These are phyloP conservation scores for Climacium dendroides DNA, from an alignment of 225 moss, liverwort and hornwort species.

Conservation along the genomic window DNA sequence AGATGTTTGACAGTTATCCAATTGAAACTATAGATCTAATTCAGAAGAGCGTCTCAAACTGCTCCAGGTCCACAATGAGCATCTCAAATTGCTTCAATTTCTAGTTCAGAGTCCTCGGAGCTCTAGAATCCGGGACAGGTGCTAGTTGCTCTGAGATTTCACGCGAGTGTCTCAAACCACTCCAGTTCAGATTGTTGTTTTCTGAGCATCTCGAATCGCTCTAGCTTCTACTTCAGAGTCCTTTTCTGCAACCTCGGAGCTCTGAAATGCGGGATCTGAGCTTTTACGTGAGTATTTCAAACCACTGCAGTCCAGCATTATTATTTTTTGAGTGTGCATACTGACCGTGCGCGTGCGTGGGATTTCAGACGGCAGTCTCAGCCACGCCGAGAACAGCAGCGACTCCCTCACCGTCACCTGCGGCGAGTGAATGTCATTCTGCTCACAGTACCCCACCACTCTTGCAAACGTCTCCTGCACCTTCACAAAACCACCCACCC, in stretches of 20 bases:
- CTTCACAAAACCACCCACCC: slow-evolving; percentile 16
- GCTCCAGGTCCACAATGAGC: background rate
- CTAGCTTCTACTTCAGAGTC: background rate
- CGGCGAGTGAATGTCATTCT: slow-evolving; percentile 53
- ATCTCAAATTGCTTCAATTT: background rate
- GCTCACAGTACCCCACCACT: slow-evolving; percentile 32
- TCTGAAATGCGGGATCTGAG: background rate
- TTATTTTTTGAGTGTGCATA: background rate
- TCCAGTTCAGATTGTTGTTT: background rate
- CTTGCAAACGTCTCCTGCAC: slow-evolving; percentile 25
- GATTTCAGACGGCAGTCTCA: slow-evolving; percentile 22
- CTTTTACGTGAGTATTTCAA: background rate
- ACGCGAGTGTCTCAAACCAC: background rate
- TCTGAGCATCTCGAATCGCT: background rate
- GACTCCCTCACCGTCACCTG: slow-evolving; percentile 47
- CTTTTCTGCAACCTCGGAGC: background rate
- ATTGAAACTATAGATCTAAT: background rate
- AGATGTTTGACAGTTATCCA: background rate
- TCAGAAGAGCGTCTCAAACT: background rate
- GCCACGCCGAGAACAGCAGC: slow-evolving; percentile 42
- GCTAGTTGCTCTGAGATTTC: background rate
- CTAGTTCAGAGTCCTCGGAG: background rate
- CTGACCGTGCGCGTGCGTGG: slow-evolving; percentile 19
- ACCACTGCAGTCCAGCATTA: background rate
- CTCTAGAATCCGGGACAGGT: background rate